Evolutionary conservation across 192 early-diverging fungal species (phyloP).

Genomic region (Endogone sp.): DNA sequence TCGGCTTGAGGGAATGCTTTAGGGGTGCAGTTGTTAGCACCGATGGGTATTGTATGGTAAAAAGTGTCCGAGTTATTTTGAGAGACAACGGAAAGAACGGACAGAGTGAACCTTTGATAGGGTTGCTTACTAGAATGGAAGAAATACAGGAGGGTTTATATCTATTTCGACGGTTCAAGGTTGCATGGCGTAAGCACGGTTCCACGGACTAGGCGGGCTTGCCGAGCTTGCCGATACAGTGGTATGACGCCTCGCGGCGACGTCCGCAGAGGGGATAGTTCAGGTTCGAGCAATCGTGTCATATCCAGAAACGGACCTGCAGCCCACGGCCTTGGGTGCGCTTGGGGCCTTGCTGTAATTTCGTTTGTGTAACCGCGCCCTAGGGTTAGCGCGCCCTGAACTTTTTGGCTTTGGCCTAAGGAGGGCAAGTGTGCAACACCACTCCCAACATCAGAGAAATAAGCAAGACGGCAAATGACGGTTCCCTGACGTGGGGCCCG

Average conservation of each 20-base stretch:
- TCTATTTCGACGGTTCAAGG: background rate
- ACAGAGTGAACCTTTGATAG: too few relatives aligned
- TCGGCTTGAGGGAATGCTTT: too few relatives aligned
- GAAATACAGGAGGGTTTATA: background rate
- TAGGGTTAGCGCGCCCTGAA: background rate
- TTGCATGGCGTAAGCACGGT: background rate
- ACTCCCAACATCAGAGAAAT: too few relatives aligned
- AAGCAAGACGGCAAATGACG: background rate
- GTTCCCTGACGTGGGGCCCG: background rate
- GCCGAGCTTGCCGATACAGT: too few relatives aligned
- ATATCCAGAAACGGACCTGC: background rate
- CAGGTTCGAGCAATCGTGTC: background rate
- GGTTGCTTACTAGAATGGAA: background rate
- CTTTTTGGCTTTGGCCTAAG: background rate
- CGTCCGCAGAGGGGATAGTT: background rate
- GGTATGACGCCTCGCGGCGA: background rate
- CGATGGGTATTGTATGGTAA: too few relatives aligned
- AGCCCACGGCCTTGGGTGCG: background rate
- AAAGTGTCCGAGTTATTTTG: too few relatives aligned
- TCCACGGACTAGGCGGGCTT: too few relatives aligned
- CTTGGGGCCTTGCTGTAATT: background rate
- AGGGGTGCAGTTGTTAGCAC: too few relatives aligned
- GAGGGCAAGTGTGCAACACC: conserved; percentile 4
- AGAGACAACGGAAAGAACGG: too few relatives aligned
- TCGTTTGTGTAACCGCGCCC: background rate